Evolutionary conservation across 1,284 basidiomycete genomes (phyloP), one percentile per base, ranked within the genome.

Genomic region (Albatrellus sp.): DNA sequence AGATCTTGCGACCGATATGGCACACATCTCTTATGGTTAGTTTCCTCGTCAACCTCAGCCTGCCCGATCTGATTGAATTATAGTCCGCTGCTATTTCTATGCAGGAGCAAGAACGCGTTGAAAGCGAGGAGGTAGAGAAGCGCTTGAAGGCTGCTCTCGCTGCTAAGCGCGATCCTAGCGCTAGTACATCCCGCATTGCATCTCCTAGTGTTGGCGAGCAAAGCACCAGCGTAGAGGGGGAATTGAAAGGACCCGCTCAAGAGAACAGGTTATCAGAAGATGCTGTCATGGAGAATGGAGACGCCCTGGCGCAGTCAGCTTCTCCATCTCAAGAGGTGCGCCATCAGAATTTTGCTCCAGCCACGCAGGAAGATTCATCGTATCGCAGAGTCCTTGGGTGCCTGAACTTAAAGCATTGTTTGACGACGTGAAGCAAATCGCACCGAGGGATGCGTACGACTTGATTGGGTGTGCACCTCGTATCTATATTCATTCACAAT

Each of bases 1-100:
- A 91, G 56, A 84, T 96, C 45, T 74, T 90, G 39, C 78, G 93
- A 8, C 90, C 91, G 3, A 80, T 86, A 47, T 68, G 93, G 24
- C 77, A 85, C 49, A 63, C 65, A 3, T 64, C 70, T 30, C 67
- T 90, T 43, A 62, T 80, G 55, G 83, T 82, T 58, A 53, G 72
- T 63, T 42, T 24, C 34, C 34, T 10, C 20, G n/a, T n/a, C 19
- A 24, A 13, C 46, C 40, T 42, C 38, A 38, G 45, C 32, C 16
- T 37, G 7, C 24, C 3, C 29, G 17, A 16, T 12, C 42, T 9
- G 14, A 4, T 8, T 36, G 10, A n/a, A 38, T 41, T 7, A 31
- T 50, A 81, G 79, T 68, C 62, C 48, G 66, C 69, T 14, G 79
- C 80, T 20, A 60, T 78, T 48, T 68, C 65, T 3, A 66, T 74